These are phyloP conservation scores for Akanthomyces muscarius DNA, from an alignment of 2,329 filamentous ascomycete genomes.

Conservation along the genomic window DNA sequence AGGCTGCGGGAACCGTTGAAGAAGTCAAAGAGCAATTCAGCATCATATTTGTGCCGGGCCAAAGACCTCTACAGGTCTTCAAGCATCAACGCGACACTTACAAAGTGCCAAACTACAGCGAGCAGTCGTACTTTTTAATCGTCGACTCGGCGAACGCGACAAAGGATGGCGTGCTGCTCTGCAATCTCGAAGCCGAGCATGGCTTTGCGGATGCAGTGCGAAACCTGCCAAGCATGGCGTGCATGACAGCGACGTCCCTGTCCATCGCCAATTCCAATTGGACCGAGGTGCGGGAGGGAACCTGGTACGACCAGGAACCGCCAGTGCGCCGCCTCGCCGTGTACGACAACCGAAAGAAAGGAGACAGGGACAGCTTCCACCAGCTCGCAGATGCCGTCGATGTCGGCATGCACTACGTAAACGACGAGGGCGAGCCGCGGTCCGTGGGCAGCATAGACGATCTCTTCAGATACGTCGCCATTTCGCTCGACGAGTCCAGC, in stretches of 20 bases:
- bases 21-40: not conserved
- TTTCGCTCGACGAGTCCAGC: not conserved
- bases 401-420: conserved; percentile 14
- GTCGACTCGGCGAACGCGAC: conserved; percentile 5
- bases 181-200: conserved; percentile 6
- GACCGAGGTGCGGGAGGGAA: not conserved
- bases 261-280: not conserved
- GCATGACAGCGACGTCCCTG: not conserved
- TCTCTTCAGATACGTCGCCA: conserved; percentile 3
- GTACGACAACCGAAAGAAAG: conserved; percentile 7
- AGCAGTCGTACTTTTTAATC: conserved; percentile 13
- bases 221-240: not conserved
- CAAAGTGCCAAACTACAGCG: not conserved
- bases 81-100: conserved; percentile 10
- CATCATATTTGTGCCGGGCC: not conserved
- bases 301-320: not conserved
- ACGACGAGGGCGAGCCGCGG: conserved; percentile 1
- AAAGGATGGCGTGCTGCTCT: conserved; percentile 7
- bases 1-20: not conserved
- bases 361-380: conserved; percentile 4
- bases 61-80: conserved; percentile 1
- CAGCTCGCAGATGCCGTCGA: conserved; percentile 13
- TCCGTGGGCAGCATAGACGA: not conserved
- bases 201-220: conserved; percentile 14
- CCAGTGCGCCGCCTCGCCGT: not conserved